These are phyloP conservation scores for Backusella liffmaniae DNA, from an alignment of 192 early-diverging fungal genomes.

Conservation along the genomic window DNA sequence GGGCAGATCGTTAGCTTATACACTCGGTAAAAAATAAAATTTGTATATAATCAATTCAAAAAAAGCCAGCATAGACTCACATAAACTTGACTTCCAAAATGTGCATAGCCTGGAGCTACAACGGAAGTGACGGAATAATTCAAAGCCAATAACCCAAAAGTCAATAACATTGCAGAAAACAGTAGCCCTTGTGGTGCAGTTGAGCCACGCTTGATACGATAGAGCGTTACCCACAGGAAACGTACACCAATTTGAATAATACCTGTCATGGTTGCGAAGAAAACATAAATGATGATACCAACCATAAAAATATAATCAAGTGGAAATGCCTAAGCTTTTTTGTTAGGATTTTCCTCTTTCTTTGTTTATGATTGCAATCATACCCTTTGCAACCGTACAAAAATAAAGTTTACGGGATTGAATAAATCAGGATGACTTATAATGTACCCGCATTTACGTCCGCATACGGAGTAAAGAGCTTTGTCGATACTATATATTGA, in stretches of 20 bases:
- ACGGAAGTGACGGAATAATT: constrained; percentile 50
- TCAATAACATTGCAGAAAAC: constrained; percentile 44
- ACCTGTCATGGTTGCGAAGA: constrained; percentile 48
- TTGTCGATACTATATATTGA: constrained; percentile 43
- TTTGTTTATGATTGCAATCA: constrained; percentile 1
- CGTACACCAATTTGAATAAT: constrained; percentile 53
- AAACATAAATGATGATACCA: constrained; percentile 46
- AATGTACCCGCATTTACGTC: constrained; percentile 53
- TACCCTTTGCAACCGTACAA: constrained; percentile 46
- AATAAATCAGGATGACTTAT: constrained; percentile 41
- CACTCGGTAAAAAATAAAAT: constrained; percentile 1
- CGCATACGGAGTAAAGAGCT: constrained; percentile 46
- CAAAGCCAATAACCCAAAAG: constrained; percentile 48
- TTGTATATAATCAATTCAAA: background rate
- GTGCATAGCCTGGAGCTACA: constrained; percentile 55
- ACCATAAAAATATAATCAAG: constrained; percentile 50
- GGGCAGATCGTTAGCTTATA: background rate
- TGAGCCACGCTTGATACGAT: constrained; percentile 37
- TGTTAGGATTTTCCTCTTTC: background rate
- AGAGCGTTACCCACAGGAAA: constrained; percentile 51
- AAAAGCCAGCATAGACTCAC: constrained; percentile 34
- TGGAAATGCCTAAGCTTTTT: constrained; percentile 42
- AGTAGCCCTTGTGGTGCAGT: constrained; percentile 56
- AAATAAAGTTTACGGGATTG: constrained; percentile 54
- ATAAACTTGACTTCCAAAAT: constrained; percentile 58